Base-by-base conservation (phyloP, 495 filamentous ascomycete genomes). In the Viridothelium virens region DNA sequence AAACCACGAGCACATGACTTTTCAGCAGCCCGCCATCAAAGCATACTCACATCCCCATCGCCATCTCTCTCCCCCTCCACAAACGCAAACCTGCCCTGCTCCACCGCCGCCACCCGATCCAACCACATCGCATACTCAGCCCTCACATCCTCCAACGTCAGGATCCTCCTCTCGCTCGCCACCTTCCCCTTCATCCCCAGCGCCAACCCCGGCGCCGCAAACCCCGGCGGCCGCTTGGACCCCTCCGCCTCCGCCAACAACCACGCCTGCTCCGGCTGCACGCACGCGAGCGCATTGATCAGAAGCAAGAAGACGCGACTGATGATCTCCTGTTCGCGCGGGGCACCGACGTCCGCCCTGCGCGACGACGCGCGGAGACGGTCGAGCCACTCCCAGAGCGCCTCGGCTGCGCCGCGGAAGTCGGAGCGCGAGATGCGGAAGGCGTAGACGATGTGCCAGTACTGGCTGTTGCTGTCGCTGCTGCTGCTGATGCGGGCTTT, bases 221-320 rank as follows among this genome's bases (percentile, higher is more conserved):
- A 67, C 41, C 62, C 73, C 64, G 70, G 74, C 0, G 70, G 62
- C 33, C 77, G 73, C 59, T 84, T 83, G 48, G 78, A 78, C 9
- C 61, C 69, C 31, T 85, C 75, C 56, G 73, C 77, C 64, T 85
- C 82, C 25, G 83, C 83, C 37, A 87, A 77, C 44, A 87, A 81
- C 75, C 86, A 97, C 0, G 89, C 90, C 73, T 96, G 87, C 69
- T 89, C 86, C 68, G 86, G 79, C 44, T 87, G 83, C n/a, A 96
- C 91, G 66, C 90, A 94, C 61, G 85, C 86, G 69, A 98, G 78
- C 3, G 90, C 84, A 73, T 98, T 97, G 78, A 97, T 92, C 46
- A 97, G 80, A 65, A 88, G 83, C 10, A 97, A 74, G 67, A 96
- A 93, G 69, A 88, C 86, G 53, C 84, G 76, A 46, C 78, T 74